Percentiles rank a stretch among this genome's conserved stretches.
These are phyloP conservation scores for Crepidotus variabilis DNA, from an alignment of 768 basidiomycete genomes.

Conservation along the genomic window DNA sequence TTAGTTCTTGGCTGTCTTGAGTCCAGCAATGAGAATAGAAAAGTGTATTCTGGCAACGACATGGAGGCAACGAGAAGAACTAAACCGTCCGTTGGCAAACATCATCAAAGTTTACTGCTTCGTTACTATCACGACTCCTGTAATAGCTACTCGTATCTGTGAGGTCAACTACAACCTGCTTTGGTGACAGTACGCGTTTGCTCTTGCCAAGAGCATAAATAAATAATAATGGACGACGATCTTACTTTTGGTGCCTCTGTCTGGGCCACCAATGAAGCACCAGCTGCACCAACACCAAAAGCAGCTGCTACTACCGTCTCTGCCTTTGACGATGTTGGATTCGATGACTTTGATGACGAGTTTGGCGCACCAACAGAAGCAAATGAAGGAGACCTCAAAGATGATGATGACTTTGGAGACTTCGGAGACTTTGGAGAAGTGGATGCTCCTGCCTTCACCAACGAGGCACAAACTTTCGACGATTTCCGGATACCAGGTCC, in stretches of 20 bases:
- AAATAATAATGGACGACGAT: slow-evolving; percentile 61
- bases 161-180: too few species aligned
- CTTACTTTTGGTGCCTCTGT: slow-evolving; percentile 69
- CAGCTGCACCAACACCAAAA: slow-evolving; percentile 22
- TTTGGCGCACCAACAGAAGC: slow-evolving; percentile 58
- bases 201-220: background rate
- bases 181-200: too few species aligned
- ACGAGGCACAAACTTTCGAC: slow-evolving; percentile 17
- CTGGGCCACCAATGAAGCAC: slow-evolving; percentile 54
- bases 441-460: slow-evolving; percentile 20
- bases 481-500: slow-evolving; percentile 38
- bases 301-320: slow-evolving; percentile 2
- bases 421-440: slow-evolving; percentile 86
- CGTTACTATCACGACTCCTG: too few species aligned
- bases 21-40: slow-evolving; percentile 61
- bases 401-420: slow-evolving; percentile 68
- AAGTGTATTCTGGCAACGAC: slow-evolving; percentile 29
- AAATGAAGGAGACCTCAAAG: slow-evolving; percentile 51
- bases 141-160: too few species aligned
- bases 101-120: background rate
- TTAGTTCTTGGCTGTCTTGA: slow-evolving; percentile 46
- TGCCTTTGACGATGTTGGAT: slow-evolving; percentile 22
- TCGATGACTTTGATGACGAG: slow-evolving; percentile 36
- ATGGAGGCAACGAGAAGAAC: slow-evolving; percentile 5
- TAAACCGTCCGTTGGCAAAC: slow-evolving; percentile 8